Evolutionary conservation across 2,329 filamentous ascomycete species (phyloP).

Genomic region (Fusarium brevicatenulatum): DNA sequence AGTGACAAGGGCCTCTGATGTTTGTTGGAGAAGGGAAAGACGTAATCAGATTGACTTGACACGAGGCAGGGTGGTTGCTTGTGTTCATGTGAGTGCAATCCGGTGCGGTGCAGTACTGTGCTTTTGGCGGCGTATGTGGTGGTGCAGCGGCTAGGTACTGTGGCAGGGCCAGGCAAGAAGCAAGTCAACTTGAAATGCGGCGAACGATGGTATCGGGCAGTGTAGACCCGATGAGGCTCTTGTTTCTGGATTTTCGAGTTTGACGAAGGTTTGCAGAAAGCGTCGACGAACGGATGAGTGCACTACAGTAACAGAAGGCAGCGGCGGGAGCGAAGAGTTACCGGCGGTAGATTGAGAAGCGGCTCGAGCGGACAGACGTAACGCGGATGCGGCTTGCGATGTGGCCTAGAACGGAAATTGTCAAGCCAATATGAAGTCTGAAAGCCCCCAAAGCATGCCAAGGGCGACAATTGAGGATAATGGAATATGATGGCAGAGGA

Average conservation of each 20-base stretch:
- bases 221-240: conserved; percentile 31
- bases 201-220: not conserved
- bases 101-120: conserved; percentile 34
- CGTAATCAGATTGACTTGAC: conserved; percentile 25
- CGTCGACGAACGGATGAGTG: conserved; percentile 24
- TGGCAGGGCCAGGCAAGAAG: conserved; percentile 33
- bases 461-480: conserved; percentile 21
- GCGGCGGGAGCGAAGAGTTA: conserved; percentile 8
- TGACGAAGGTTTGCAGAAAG: conserved; percentile 32
- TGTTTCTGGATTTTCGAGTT: conserved; percentile 21
- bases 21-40: conserved; percentile 19
- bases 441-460: conserved; percentile 33
- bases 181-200: conserved; percentile 17
- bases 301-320: conserved; percentile 2
- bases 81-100: conserved; percentile 37
- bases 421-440: conserved; percentile 29
- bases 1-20: conserved; percentile 28
- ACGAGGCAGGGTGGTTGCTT: conserved; percentile 35
- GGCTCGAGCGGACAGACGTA: conserved; percentile 19
- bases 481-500: conserved; percentile 44
- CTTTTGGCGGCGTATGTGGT: conserved; percentile 38
- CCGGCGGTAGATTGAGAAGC: conserved; percentile 5
- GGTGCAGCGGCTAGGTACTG: conserved; percentile 37
- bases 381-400: conserved; percentile 23
- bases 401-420: conserved; percentile 31